phyloP scores from a whole-genome alignment of 1,284 basidiomycete species.

The Blastosporella zonata region DNA sequence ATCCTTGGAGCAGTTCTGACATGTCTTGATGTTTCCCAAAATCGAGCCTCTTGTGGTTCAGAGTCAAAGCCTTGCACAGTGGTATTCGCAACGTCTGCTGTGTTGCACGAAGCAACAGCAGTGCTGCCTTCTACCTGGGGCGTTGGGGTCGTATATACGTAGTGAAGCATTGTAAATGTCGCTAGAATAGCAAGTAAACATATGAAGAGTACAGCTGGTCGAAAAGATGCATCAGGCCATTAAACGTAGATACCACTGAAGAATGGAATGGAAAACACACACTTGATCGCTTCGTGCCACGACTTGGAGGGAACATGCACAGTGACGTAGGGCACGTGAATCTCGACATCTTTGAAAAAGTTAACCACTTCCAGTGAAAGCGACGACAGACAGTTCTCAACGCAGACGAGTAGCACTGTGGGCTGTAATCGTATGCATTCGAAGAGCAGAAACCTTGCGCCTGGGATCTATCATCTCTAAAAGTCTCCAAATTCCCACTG shows the following conservation, averaged over 20 bases:
- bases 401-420: too few relatives aligned
- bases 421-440: too few relatives aligned
- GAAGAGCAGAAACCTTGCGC: too few relatives aligned
- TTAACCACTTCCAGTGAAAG: too few relatives aligned
- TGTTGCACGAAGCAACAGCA: neutral
- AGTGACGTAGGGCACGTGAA: neutral
- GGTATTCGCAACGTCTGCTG: neutral
- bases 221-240: slow-evolving; percentile 4
- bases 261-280: neutral
- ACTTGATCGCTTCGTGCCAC: neutral
- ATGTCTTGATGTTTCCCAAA: slow-evolving; percentile 22
- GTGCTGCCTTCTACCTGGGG: neutral
- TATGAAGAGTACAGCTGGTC: neutral
- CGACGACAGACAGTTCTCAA: too few relatives aligned
- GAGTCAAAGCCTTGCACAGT: neutral
- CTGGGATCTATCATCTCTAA: too few relatives aligned
- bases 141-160: neutral
- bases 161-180: slow-evolving; percentile 4
- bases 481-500: too few relatives aligned
- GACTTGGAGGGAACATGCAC: neutral
- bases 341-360: neutral
- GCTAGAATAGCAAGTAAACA: slow-evolving; percentile 1
- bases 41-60: neutral
- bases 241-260: neutral
- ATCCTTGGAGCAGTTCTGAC: slow-evolving; percentile 21